A percentile compares a stretch with the other conserved stretches of the same genome.
Evolutionary conservation across 2,329 filamentous ascomycete species (phyloP).

Genomic region (Thermoascus crustaceus): DNA sequence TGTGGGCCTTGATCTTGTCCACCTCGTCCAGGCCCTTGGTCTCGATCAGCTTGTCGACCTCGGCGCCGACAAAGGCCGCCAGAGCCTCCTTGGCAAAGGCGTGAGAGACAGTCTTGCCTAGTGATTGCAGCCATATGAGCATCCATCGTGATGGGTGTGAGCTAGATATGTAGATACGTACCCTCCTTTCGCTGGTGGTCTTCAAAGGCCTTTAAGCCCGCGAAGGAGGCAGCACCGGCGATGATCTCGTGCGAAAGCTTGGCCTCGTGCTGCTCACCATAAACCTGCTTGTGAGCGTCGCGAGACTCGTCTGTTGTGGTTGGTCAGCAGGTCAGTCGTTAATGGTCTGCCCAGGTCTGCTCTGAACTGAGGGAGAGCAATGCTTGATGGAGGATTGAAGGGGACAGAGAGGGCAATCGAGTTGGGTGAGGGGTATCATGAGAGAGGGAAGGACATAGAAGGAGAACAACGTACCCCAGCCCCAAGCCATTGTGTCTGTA

Average conservation of each 20-base stretch:
- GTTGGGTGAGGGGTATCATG: too few species aligned
- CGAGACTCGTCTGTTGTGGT: conserved; percentile 41
- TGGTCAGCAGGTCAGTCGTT: not conserved
- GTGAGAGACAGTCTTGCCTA: conserved; percentile 66
- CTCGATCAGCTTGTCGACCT: conserved; percentile 69
- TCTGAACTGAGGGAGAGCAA: too few species aligned
- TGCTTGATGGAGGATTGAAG: conserved; percentile 2
- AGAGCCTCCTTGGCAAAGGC: conserved; percentile 70
- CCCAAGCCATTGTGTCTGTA: conserved; percentile 25
- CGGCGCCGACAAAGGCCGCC: conserved; percentile 62
- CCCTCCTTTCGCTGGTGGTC: conserved; percentile 64
- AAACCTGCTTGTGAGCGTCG: conserved; percentile 48
- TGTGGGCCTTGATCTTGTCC: conserved; percentile 52
- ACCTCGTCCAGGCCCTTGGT: conserved; percentile 57
- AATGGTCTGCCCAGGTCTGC: too few species aligned
- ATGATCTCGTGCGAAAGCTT: conserved; percentile 65
- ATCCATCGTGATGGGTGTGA: not conserved
- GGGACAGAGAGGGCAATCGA: not conserved
- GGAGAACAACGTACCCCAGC: conserved; percentile 21
- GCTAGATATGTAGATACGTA: conserved; percentile 23
- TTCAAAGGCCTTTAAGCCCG: conserved; percentile 72
- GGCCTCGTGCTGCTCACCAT: conserved; percentile 48
- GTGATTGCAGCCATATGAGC: not conserved
- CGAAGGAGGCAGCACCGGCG: conserved; percentile 68
- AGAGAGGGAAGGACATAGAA: not conserved